Percentiles rank a stretch among this genome's conserved stretches.
These are phyloP conservation scores for Spergularia marina DNA, from an alignment of 148 eudicot genomes.

Conservation along the genomic window DNA sequence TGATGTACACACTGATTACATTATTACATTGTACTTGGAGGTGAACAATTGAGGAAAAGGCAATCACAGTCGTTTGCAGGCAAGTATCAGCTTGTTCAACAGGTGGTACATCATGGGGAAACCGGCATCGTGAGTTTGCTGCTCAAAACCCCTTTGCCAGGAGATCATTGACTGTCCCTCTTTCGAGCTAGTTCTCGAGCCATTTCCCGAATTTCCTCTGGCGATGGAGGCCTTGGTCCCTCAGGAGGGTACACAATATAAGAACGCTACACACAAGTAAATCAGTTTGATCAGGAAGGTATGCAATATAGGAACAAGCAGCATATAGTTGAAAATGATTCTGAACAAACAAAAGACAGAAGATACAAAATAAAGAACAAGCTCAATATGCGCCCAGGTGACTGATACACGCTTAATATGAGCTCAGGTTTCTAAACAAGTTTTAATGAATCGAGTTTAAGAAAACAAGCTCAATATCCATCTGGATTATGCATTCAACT, in stretches of 20 bases:
- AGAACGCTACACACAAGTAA: constrained; percentile 45
- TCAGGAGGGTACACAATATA: constrained; percentile 94
- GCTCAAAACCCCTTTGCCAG: constrained; percentile 7
- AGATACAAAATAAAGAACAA: background rate
- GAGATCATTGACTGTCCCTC: constrained; percentile 38
- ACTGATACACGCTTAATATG: no score
- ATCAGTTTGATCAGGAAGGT: background rate
- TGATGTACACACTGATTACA: no score
- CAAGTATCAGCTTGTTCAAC: background rate
- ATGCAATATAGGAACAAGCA: background rate
- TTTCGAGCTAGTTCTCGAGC: constrained; percentile 85
- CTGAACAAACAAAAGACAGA: background rate
- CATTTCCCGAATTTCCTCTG: constrained; percentile 92
- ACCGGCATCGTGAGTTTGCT: background rate
- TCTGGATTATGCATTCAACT: background rate
- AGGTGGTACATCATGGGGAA: no score
- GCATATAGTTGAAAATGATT: background rate
- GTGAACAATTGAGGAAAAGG: no score
- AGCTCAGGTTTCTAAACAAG: background rate
- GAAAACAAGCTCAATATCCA: background rate
- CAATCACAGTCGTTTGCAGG: background rate
- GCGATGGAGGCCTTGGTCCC: constrained; percentile 84
- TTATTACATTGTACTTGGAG: no score
- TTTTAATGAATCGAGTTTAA: background rate
- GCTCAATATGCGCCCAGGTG: background rate